Conservation (phyloP, 805 yeast species). For the Tetrapisispora pingtungensis region DNA sequence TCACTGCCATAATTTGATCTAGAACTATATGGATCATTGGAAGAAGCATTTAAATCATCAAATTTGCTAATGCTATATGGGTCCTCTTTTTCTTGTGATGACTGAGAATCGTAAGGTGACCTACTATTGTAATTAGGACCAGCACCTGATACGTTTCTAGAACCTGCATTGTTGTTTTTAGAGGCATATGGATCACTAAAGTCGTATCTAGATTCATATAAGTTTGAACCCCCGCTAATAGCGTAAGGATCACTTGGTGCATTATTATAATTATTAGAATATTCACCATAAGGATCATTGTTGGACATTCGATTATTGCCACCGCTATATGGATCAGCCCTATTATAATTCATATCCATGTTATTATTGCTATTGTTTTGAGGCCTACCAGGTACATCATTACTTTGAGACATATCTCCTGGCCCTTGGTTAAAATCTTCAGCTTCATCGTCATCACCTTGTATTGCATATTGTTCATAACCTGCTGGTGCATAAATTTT, state of each 20-base stretch:
- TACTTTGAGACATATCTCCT: background rate
- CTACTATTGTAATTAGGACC: background rate
- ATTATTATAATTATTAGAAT: background rate
- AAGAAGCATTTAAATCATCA: background rate
- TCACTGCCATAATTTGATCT: background rate
- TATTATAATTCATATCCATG: background rate
- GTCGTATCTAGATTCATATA: background rate
- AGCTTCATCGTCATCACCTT: slow-evolving; percentile 6
- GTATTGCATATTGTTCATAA: slow-evolving; percentile 22
- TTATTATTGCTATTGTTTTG: background rate
- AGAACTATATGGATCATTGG: slow-evolving; percentile 1
- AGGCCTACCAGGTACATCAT: background rate
- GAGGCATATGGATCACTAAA: background rate
- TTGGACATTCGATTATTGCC: background rate
- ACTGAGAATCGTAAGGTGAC: background rate
- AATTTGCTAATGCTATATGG: background rate
- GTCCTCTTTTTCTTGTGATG: background rate
- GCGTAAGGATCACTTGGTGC: slow-evolving; percentile 2
- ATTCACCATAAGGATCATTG: no score
- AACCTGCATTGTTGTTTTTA: background rate
- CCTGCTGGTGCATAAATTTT: slow-evolving; percentile 32
- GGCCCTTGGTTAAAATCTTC: slow-evolving; percentile 9
- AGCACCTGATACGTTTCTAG: background rate
- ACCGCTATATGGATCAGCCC: background rate
- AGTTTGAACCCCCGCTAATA: background rate